Base-by-base conservation (phyloP, 306 rosid species). In the Lotus japonicus region DNA sequence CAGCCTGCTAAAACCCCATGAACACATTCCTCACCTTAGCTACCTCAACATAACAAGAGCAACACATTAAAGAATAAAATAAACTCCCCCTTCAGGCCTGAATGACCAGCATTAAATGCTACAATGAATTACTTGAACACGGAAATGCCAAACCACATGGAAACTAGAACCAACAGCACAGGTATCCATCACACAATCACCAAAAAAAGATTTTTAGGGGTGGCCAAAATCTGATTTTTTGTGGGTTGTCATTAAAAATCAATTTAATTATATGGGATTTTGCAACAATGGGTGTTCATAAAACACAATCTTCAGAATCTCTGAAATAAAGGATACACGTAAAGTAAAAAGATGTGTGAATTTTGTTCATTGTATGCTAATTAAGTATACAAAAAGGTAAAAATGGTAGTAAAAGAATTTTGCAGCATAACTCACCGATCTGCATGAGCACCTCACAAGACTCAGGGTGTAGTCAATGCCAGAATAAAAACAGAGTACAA, bases 361-460 rank as follows among this genome's bases (percentile, higher is more conserved):
- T 52, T 52, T 63, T 71, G 68, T 66, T 71, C 57, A 70, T 74
- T 16, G 48, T 48, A 52, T 68, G 15, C 46, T 62, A 70, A 78
- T 79, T 57, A 35, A 36, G 67, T 31, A 21, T 43, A 53, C 9
- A 76, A 61, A 6, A 51, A 61, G 18, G 14, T 41, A 2, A 66
- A 66, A 48, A 35, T 59, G 14, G 38, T 36, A 15, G 60, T 44
- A 41, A 12, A 60, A 53, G 16, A 49, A 61, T 23, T 64, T 66
- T 58, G 56, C 8, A 39, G 44, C 76, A 73, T 8, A 80, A 70
- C 78, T 80, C 81, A 78, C 86, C 81, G 78, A 76, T 86, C 86
- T 23, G 56, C 10, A 17, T 2, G 49, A 50, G 66, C 46, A 55
- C 58, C 77, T 72, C 76, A 65, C 61, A 65, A 58, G 60, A 50